Evolutionary conservation across 768 basidiomycete species (phyloP), one percentile per base, ranked within the genome.

Genomic region (Agaricus subrufescens): DNA sequence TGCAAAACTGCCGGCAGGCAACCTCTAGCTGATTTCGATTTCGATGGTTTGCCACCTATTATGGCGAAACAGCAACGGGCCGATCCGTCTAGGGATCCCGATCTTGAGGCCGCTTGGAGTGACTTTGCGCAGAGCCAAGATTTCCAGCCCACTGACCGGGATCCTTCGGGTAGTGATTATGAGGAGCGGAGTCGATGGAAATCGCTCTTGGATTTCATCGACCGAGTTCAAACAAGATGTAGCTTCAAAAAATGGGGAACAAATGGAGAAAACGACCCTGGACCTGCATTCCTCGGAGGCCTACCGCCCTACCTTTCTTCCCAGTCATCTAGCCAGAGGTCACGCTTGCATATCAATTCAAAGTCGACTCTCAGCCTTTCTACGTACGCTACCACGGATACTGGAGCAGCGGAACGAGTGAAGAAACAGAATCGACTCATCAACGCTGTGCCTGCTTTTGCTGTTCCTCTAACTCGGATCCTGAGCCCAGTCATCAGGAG

Each of bases 401-500:
- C 60, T 42, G 58, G 52, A 30, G 63, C 56, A 26, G 64, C 66
- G 37, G 61, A 63, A 11, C 61, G 64, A n/a, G 70, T 73, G 19
- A 67, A 62, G 49, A 71, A 69, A 52, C 74, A 78, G 59, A 76
- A 79, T 62, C 73, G 73, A 58, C 67, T 70, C 60, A 71, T 83
- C 46, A 72, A 73, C 45, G 71, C 76, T 10, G 88, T 90, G 14
- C 89, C 89, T 2, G 83, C 87, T 44, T 91, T 91, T 59, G 78
- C 83, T 19, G 71, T 80, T 23, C 86, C 88, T 31, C 70, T 92
- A 55, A 90, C 90, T 43, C 77, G 75, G 40, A 75, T 92, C 23
- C 75, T 87, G 49, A 87, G 80, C 57, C 84, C 87, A 14, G 75
- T 86, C 54, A 82, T 91, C 50, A 77, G 81, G 50, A 78, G 91